phyloP scores from a whole-genome alignment of 192 early-diverging fungal species.

The Umbelopsis ramanniana region DNA sequence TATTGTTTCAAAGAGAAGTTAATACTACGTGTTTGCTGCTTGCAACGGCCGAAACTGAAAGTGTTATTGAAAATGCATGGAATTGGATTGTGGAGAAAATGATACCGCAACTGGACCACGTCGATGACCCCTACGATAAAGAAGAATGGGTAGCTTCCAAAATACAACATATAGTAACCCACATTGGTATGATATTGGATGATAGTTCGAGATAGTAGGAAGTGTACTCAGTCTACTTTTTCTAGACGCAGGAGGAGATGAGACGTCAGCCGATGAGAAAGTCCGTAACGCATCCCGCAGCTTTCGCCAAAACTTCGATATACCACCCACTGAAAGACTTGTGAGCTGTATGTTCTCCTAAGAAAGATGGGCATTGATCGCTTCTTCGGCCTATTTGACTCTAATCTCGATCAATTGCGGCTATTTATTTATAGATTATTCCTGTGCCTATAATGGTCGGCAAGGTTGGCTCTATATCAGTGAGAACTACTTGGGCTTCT shows the following conservation, averaged over 20 bases:
- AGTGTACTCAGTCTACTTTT: neutral
- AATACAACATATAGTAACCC: slow-evolving; percentile 78
- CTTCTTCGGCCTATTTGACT: neutral
- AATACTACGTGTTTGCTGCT: slow-evolving; percentile 67
- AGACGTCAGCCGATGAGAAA: slow-evolving; percentile 84
- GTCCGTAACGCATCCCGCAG: slow-evolving; percentile 86
- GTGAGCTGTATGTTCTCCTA: slow-evolving; percentile 76
- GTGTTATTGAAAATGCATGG: slow-evolving; percentile 87
- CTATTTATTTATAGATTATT: slow-evolving; percentile 66
- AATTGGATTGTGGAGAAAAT: slow-evolving; percentile 75
- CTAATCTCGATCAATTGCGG: neutral
- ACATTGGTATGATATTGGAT: slow-evolving; percentile 2
- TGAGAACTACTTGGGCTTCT: slow-evolving; percentile 91
- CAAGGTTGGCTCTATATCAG: slow-evolving; percentile 99
- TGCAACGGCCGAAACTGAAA: slow-evolving; percentile 77
- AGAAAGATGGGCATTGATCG: neutral
- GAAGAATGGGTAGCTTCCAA: slow-evolving; percentile 86
- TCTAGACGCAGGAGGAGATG: slow-evolving; percentile 75
- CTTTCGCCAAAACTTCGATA: slow-evolving; percentile 87
- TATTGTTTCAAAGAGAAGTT: slow-evolving; percentile 70
- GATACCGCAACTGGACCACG: slow-evolving; percentile 52
- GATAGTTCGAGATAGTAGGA: neutral
- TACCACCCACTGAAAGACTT: slow-evolving; percentile 81
- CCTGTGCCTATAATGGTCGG: slow-evolving; percentile 81
- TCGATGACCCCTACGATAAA: slow-evolving; percentile 78